These are phyloP conservation scores for Maudiozyma turicensis DNA, from an alignment of 805 yeast genomes.

Conservation along the genomic window DNA sequence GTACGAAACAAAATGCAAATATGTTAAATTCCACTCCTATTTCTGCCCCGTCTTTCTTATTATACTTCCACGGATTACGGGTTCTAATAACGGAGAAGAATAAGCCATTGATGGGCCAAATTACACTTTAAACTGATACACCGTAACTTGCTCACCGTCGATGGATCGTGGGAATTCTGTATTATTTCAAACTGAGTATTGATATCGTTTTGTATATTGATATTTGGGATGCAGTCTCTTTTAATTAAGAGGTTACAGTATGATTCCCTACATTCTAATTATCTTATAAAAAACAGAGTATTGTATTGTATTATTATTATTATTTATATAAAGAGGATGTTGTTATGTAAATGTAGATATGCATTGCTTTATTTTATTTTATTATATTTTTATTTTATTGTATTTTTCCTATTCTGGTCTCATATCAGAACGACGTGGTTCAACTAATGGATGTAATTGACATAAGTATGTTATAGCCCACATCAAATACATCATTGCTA, in stretches of 20 bases:
- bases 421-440: slow-evolving; percentile 80
- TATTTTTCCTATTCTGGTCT: slow-evolving; percentile 56
- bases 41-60: slow-evolving; percentile 49
- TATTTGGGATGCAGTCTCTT: too few relatives aligned
- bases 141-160: slow-evolving; percentile 25
- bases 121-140: slow-evolving; percentile 39
- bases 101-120: slow-evolving; percentile 36
- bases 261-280: background rate
- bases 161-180: slow-evolving; percentile 3
- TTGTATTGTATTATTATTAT: background rate
- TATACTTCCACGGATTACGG: slow-evolving; percentile 37
- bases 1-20: background rate
- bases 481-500: slow-evolving; percentile 75
- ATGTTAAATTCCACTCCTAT: slow-evolving; percentile 35
- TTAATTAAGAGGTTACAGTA: background rate
- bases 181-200: background rate
- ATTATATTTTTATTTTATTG: background rate
- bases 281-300: background rate
- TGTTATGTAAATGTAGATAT: background rate
- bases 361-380: background rate
- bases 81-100: slow-evolving; percentile 56
- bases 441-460: slow-evolving; percentile 86
- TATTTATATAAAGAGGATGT: too few relatives aligned
- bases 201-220: too few relatives aligned
- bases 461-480: slow-evolving; percentile 86